Evolutionary conservation across 805 yeast genomes (phyloP).

Genomic region (Debaryomyces maramus): DNA sequence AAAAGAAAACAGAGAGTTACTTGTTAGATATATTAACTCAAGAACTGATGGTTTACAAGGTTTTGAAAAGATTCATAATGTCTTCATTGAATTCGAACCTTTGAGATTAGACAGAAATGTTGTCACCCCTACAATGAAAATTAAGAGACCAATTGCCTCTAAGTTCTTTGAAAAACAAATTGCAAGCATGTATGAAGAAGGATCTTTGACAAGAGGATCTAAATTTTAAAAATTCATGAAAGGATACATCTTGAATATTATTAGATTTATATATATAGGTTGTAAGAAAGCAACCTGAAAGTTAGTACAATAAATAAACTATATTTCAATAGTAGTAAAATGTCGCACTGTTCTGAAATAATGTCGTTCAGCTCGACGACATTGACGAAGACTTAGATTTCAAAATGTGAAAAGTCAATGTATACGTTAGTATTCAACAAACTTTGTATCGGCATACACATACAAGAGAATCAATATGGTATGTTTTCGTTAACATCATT

Average conservation of each 20-base stretch:
- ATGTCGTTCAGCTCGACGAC: not conserved
- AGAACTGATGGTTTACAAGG: slow-evolving; percentile 23
- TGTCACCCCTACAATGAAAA: slow-evolving; percentile 62
- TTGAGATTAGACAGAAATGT: slow-evolving; percentile 55
- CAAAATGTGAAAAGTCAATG: not conserved
- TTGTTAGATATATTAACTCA: slow-evolving; percentile 25
- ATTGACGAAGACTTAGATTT: not conserved
- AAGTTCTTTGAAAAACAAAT: slow-evolving; percentile 16
- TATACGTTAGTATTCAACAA: not conserved
- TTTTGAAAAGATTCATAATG: slow-evolving; percentile 32
- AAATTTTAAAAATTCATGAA: too few relatives aligned
- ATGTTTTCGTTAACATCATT: not conserved
- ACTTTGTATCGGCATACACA: not conserved
- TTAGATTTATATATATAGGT: not conserved
- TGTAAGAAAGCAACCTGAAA: not conserved
- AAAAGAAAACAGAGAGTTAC: slow-evolving; percentile 14
- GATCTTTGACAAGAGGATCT: slow-evolving; percentile 13
- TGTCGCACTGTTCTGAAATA: not conserved
- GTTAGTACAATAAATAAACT: not conserved
- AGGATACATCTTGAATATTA: too few relatives aligned
- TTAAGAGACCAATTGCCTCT: slow-evolving; percentile 35
- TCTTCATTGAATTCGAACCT: slow-evolving; percentile 28
- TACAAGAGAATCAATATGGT: slow-evolving; percentile 2
- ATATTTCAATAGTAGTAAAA: too few relatives aligned
- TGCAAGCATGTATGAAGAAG: slow-evolving; percentile 20